Percentiles rank a stretch among this genome's conserved stretches.
phyloP scores from a whole-genome alignment of 2,329 filamentous ascomycete species.

The Pseudocercospora cruenta region DNA sequence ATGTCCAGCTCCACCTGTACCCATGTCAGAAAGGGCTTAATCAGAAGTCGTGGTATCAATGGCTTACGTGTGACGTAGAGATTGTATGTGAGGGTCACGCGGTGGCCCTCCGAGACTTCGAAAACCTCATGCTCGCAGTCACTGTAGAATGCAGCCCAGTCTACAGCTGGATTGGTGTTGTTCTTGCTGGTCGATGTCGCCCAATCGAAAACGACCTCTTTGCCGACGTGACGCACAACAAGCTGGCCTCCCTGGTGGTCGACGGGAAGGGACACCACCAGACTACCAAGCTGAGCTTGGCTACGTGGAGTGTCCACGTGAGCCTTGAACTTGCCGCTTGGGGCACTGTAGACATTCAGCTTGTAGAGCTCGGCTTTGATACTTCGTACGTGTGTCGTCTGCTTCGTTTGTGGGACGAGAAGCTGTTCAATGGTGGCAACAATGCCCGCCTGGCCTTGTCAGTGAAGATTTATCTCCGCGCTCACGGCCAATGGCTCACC shows the following conservation, averaged over 20 bases:
- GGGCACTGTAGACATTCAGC: slow-evolving; percentile 51
- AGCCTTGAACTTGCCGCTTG: slow-evolving; percentile 30
- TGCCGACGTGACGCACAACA: slow-evolving; percentile 46
- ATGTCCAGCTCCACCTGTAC: slow-evolving; percentile 36
- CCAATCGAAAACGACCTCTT: slow-evolving; percentile 50
- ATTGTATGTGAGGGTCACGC: slow-evolving; percentile 64
- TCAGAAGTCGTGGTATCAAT: neutral
- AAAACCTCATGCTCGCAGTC: slow-evolving; percentile 59
- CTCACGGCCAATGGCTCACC: neutral
- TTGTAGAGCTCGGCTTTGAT: slow-evolving; percentile 59
- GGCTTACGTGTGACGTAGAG: slow-evolving; percentile 47
- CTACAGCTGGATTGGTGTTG: slow-evolving; percentile 19
- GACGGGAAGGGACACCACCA: slow-evolving; percentile 31
- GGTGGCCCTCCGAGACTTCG: slow-evolving; percentile 55
- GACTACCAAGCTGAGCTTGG: slow-evolving; percentile 31
- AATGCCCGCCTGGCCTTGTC: slow-evolving; percentile 46
- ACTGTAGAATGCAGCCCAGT: slow-evolving; percentile 59
- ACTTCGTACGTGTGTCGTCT: slow-evolving; percentile 5
- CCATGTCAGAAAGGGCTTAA: neutral
- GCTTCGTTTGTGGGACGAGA: slow-evolving; percentile 43
- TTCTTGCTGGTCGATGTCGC: slow-evolving; percentile 16
- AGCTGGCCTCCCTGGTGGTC: slow-evolving; percentile 47
- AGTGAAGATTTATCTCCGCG: neutral
- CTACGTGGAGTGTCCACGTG: slow-evolving; percentile 37
- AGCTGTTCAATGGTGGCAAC: slow-evolving; percentile 54